phyloP scores from a whole-genome alignment of 2,329 filamentous ascomycete genomes.

The Exophiala spinifera region DNA sequence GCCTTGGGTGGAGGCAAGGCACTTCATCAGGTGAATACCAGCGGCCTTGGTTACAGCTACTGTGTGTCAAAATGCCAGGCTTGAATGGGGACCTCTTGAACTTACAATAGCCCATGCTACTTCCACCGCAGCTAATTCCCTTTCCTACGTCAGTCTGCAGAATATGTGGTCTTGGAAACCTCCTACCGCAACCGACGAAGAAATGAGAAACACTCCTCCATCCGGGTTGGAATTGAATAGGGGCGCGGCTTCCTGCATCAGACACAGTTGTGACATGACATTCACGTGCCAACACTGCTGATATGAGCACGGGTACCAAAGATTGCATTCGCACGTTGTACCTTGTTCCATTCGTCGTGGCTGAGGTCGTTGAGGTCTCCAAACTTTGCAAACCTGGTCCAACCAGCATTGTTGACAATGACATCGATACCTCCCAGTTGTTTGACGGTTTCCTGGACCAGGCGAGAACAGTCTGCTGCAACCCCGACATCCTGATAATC shows the following conservation, averaged over 20 bases:
- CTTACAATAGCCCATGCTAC: constrained; percentile 60
- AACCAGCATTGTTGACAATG: constrained; percentile 72
- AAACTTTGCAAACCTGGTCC: constrained; percentile 59
- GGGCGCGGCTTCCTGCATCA: constrained; percentile 57
- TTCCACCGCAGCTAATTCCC: constrained; percentile 62
- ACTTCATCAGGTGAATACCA: constrained; percentile 65
- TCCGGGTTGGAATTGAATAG: constrained; percentile 61
- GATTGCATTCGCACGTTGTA: constrained; percentile 30
- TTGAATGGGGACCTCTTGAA: too few species aligned
- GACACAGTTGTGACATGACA: constrained; percentile 53
- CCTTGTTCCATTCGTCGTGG: constrained; percentile 63
- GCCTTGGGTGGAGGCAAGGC: constrained; percentile 61
- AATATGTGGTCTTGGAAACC: constrained; percentile 3
- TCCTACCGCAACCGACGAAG: constrained; percentile 58
- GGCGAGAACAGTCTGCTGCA: constrained; percentile 55
- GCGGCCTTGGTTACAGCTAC: constrained; percentile 71
- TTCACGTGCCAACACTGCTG: constrained; percentile 60
- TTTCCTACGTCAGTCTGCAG: constrained; percentile 1
- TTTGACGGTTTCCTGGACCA: constrained; percentile 59
- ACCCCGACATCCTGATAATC: constrained; percentile 57
- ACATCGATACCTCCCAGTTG: constrained; percentile 70
- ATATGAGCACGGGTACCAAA: constrained; percentile 5
- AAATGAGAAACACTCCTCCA: constrained; percentile 62
- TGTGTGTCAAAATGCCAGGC: too few species aligned
- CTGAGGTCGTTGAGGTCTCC: constrained; percentile 56